Conservation (phyloP, 2,329 filamentous ascomycete species). For the Plectosphaerella sp. region DNA sequence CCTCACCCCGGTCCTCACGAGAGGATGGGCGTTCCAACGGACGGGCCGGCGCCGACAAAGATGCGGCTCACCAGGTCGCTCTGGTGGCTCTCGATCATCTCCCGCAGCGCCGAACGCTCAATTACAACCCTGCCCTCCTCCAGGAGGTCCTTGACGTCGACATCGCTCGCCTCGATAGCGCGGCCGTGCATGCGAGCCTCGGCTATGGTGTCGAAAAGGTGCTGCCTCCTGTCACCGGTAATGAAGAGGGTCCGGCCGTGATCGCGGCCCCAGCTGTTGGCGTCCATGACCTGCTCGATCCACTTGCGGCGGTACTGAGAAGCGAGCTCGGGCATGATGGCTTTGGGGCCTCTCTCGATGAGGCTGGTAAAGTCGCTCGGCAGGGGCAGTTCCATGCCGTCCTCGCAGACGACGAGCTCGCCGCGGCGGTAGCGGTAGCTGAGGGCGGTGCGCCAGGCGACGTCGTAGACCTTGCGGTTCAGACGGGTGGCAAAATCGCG, state of each 20-base stretch:
- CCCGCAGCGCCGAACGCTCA: conserved; percentile 74
- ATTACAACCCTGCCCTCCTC: conserved; percentile 82
- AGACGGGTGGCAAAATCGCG: conserved; percentile 84
- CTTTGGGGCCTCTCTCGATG: conserved; percentile 20
- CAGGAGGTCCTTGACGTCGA: conserved; percentile 93
- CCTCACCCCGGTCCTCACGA: background rate
- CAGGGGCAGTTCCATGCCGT: conserved; percentile 64
- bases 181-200: conserved; percentile 62
- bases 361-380: conserved; percentile 43
- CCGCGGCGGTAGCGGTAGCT: conserved; percentile 86
- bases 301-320: conserved; percentile 58
- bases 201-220: conserved; percentile 64
- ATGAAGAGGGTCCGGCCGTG: conserved; percentile 73
- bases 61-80: conserved; percentile 55
- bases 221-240: conserved; percentile 54
- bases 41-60: conserved; percentile 36
- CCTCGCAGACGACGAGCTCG: conserved; percentile 81
- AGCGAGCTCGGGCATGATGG: conserved; percentile 42
- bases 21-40: conserved; percentile 25
- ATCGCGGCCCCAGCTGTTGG: conserved; percentile 64
- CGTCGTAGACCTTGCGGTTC: conserved; percentile 86
- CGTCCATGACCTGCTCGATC: conserved; percentile 62
- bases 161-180: conserved; percentile 66
- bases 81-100: conserved; percentile 69
- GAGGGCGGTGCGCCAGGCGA: conserved; percentile 90